A percentile compares a stretch with the other conserved stretches of the same genome.
phyloP scores from a whole-genome alignment of 1,284 basidiomycete species.

The Exobasidium cylindrosporum region DNA sequence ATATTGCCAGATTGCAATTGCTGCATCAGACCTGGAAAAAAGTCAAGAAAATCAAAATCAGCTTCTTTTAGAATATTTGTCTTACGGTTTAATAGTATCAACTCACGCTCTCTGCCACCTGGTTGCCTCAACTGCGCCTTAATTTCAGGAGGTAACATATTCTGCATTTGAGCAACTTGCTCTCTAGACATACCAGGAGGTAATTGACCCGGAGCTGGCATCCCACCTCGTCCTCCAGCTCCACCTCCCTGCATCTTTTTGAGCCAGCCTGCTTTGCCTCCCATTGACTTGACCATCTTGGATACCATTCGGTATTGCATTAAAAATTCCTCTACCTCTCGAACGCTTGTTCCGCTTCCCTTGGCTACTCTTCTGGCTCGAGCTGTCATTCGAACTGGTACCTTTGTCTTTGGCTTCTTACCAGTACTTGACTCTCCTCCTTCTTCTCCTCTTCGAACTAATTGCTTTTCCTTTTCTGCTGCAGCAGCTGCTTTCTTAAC shows the following conservation, averaged over 20 bases:
- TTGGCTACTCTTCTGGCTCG: slow-evolving; percentile 73
- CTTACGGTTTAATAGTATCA: slow-evolving; percentile 16
- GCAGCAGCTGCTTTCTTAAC: slow-evolving; percentile 24
- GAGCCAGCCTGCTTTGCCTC: slow-evolving; percentile 78
- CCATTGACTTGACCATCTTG: slow-evolving; percentile 78
- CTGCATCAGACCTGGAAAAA: slow-evolving; percentile 9
- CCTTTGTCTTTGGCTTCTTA: slow-evolving; percentile 32
- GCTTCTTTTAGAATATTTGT: background rate
- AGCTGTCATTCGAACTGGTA: slow-evolving; percentile 48
- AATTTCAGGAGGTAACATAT: slow-evolving; percentile 50
- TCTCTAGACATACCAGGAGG: slow-evolving; percentile 51
- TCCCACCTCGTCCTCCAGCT: slow-evolving; percentile 28
- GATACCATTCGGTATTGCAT: slow-evolving; percentile 60
- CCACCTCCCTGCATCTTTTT: slow-evolving; percentile 43
- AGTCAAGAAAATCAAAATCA: background rate
- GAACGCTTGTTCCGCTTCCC: slow-evolving; percentile 91
- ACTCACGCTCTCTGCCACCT: slow-evolving; percentile 43
- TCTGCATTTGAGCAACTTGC: slow-evolving; percentile 52
- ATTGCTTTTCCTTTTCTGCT: slow-evolving; percentile 20
- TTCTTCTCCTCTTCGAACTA: slow-evolving; percentile 19
- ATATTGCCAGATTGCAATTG: slow-evolving; percentile 35
- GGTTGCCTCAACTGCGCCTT: slow-evolving; percentile 54
- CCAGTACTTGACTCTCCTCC: slow-evolving; percentile 19
- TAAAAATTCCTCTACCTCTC: slow-evolving; percentile 87
- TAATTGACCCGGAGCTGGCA: slow-evolving; percentile 37